These are phyloP conservation scores for Plasmopara viticola DNA, from an alignment of 352 stramenopile species.

Conservation along the genomic window DNA sequence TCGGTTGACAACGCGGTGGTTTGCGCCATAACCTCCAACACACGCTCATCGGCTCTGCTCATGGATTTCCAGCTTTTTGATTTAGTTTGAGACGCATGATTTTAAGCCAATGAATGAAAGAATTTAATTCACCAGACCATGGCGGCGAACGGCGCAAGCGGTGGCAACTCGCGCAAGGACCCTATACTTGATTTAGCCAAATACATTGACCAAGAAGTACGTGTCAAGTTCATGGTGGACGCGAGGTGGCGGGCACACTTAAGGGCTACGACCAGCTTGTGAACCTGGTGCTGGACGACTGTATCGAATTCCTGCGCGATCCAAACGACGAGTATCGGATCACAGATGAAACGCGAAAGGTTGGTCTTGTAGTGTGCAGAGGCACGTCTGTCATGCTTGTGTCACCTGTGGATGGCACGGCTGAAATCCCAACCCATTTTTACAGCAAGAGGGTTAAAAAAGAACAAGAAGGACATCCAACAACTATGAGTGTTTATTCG, in stretches of 20 bases:
- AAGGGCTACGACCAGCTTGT: slow-evolving; percentile 96
- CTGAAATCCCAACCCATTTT: slow-evolving; percentile 91
- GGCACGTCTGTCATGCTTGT: slow-evolving; percentile 90
- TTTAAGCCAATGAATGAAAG: slow-evolving; percentile 17
- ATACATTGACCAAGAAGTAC: slow-evolving; percentile 92
- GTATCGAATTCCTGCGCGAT: slow-evolving; percentile 92
- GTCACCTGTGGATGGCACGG: slow-evolving; percentile 85
- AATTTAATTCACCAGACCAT: slow-evolving; percentile 17
- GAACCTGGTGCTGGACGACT: slow-evolving; percentile 96
- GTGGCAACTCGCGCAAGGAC: slow-evolving; percentile 46
- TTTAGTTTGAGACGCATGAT: slow-evolving; percentile 10
- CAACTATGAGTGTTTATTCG: neutral
- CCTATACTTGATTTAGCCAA: slow-evolving; percentile 93
- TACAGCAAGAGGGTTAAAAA: slow-evolving; percentile 74
- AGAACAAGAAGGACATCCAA: neutral
- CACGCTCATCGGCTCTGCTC: slow-evolving; percentile 51
- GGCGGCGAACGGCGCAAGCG: slow-evolving; percentile 47
- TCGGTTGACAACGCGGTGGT: slow-evolving; percentile 32
- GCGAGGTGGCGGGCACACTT: slow-evolving; percentile 89
- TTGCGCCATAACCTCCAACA: slow-evolving; percentile 41
- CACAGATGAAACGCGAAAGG: slow-evolving; percentile 87
- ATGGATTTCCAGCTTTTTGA: slow-evolving; percentile 15
- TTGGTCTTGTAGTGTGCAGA: slow-evolving; percentile 92
- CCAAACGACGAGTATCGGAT: slow-evolving; percentile 85
- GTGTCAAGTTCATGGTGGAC: slow-evolving; percentile 93